Evolutionary conservation across 2,329 filamentous ascomycete genomes (phyloP).

Genomic region (Huntiella abstrusa): DNA sequence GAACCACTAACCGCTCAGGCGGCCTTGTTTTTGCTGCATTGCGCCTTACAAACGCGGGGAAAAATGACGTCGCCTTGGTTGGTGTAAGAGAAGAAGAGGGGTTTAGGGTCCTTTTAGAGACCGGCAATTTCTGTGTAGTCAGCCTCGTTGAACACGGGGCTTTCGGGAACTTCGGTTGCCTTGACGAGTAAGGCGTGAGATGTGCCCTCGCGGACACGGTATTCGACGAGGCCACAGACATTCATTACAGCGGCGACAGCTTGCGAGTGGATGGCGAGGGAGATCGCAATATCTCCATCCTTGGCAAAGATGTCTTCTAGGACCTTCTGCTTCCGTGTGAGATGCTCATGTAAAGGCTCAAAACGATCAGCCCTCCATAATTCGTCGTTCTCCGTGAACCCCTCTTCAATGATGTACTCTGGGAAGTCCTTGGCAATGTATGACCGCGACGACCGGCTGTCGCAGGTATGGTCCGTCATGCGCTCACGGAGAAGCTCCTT

Average conservation of each 20-base stretch:
- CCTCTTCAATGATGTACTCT: constrained; percentile 30
- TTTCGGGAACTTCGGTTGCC: constrained; percentile 14
- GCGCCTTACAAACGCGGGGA: too few relatives aligned
- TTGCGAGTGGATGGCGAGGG: constrained; percentile 30
- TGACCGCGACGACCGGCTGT: constrained; percentile 29
- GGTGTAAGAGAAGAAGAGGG: too few relatives aligned
- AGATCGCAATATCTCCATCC: constrained; percentile 21
- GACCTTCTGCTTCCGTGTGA: constrained; percentile 22
- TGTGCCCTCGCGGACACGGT: constrained; percentile 28
- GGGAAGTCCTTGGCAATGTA: constrained; percentile 33
- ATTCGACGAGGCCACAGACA: constrained; percentile 27
- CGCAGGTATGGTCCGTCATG: constrained; percentile 42
- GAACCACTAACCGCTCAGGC: too few relatives aligned
- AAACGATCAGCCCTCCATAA: constrained; percentile 28
- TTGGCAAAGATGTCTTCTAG: constrained; percentile 29
- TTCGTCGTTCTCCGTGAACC: constrained; percentile 35
- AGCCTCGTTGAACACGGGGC: constrained; percentile 6
- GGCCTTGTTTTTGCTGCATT: too few relatives aligned
- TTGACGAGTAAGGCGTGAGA: constrained; percentile 38
- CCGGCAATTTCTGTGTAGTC: neutral
- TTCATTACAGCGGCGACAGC: constrained; percentile 24
- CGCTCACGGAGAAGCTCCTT: constrained; percentile 42
- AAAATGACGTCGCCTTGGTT: too few relatives aligned
- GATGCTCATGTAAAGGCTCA: constrained; percentile 31
- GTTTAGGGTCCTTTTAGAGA: too few relatives aligned